Percentiles rank a stretch among this genome's conserved stretches.
Evolutionary conservation across 805 yeast genomes (phyloP).

Genomic region (Saturnispora hagleri): DNA sequence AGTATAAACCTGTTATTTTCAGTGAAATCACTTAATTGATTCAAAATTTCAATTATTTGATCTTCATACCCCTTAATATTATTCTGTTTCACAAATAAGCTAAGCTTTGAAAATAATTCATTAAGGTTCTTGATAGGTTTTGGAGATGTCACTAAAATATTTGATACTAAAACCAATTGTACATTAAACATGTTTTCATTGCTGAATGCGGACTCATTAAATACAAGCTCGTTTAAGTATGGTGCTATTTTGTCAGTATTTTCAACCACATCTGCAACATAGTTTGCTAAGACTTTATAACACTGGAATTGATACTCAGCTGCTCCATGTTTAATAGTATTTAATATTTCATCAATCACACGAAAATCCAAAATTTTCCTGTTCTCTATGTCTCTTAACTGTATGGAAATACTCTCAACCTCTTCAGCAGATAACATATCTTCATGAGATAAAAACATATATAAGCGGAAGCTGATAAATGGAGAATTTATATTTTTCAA

Average conservation of each 20-base stretch:
- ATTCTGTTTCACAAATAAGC: not conserved
- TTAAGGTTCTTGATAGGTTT: not conserved
- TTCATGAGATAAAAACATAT: not conserved
- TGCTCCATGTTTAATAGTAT: not conserved
- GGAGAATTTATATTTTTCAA: too few species aligned
- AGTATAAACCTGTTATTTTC: not conserved
- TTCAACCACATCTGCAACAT: constrained; percentile 12
- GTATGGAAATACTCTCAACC: constrained; percentile 5
- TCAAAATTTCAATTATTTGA: not conserved
- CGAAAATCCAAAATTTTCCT: not conserved
- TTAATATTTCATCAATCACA: not conserved
- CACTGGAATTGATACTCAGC: not conserved
- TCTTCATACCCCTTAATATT: not conserved
- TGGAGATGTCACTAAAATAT: constrained; percentile 5
- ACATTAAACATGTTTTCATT: not conserved
- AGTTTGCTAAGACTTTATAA: constrained; percentile 12
- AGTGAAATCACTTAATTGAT: not conserved
- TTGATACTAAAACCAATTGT: constrained; percentile 7
- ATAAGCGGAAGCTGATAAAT: too few species aligned
- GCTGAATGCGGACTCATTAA: not conserved
- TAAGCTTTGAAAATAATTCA: not conserved
- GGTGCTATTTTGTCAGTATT: constrained; percentile 5
- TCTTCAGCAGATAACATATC: not conserved
- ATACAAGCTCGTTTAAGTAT: not conserved
- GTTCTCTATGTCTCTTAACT: constrained; percentile 2